Conservation (phyloP, 202 grass and related monocot genomes). For the Setaria italica region DNA sequence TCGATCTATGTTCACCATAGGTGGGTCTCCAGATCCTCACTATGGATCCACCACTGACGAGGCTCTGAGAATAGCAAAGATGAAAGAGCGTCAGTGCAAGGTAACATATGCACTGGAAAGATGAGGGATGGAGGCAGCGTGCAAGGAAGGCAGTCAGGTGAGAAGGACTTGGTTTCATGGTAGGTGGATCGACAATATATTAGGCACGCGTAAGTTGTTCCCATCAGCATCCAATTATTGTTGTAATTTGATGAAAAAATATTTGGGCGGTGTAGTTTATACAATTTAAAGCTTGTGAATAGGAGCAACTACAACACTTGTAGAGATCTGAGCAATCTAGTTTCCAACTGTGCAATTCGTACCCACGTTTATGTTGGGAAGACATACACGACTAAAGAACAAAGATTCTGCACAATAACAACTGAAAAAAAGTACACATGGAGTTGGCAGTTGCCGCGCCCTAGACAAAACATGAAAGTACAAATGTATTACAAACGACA, state of each 20-base stretch:
- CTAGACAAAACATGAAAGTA: not conserved
- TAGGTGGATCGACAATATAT: not conserved
- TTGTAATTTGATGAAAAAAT: not conserved
- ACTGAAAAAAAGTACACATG: not conserved
- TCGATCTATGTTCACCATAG: not conserved
- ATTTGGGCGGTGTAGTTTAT: not conserved
- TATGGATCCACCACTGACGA: not conserved
- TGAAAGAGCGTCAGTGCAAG: too few relatives aligned
- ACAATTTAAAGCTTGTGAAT: not conserved
- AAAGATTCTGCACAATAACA: constrained; percentile 12
- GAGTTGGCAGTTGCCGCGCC: not conserved
- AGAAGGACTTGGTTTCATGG: not conserved
- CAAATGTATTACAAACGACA: constrained; percentile 19
- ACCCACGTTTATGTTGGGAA: constrained; percentile 8
- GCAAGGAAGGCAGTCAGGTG: not conserved
- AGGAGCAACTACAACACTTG: not conserved
- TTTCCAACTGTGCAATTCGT: not conserved
- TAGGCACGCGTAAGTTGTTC: not conserved
- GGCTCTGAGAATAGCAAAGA: too few relatives aligned
- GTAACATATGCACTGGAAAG: not conserved
- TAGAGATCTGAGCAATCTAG: not conserved
- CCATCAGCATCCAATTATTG: not conserved
- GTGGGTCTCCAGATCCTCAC: too few relatives aligned
- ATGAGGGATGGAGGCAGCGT: not conserved
- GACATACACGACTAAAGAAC: constrained; percentile 5